phyloP scores from a whole-genome alignment of 768 basidiomycete species.

The Trametes cinnabarina region DNA sequence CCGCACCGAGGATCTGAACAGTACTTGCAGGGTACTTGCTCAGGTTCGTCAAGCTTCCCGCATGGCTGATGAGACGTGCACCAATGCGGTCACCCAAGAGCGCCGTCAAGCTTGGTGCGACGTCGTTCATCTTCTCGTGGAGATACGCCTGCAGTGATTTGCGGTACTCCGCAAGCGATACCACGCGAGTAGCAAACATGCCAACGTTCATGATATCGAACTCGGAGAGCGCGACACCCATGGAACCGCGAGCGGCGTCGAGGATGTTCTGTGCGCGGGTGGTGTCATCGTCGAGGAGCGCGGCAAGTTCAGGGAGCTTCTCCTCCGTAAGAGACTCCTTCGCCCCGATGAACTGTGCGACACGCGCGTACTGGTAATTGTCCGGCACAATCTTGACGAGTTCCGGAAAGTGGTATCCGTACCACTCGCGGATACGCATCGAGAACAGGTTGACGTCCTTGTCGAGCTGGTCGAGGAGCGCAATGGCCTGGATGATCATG shows the following conservation, averaged over 20 bases:
- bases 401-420: constrained; percentile 98
- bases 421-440: constrained; percentile 99
- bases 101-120: constrained; percentile 90
- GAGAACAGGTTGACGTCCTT: constrained; percentile 99
- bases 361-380: constrained; percentile 89
- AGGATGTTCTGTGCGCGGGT: constrained; percentile 90
- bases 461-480: constrained; percentile 96
- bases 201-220: constrained; percentile 96
- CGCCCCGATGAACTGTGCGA: constrained; percentile 84
- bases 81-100: constrained; percentile 91
- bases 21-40: constrained; percentile 99
- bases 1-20: constrained; percentile 96
- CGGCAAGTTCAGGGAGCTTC: constrained; percentile 73
- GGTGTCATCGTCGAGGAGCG: constrained; percentile 79
- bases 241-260: constrained; percentile 90
- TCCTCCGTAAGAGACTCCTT: constrained; percentile 80
- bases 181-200: constrained; percentile 85
- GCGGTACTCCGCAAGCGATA: constrained; percentile 92
- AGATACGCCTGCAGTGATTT: constrained; percentile 86
- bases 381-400: constrained; percentile 91
- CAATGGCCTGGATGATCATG: constrained; percentile 99
- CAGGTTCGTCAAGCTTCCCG: constrained; percentile 93
- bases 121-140: constrained; percentile 95
- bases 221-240: constrained; percentile 89
- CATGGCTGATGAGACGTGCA: constrained; percentile 91